A percentile compares a stretch with the other conserved stretches of the same genome.
Conservation (phyloP, 2,329 filamentous ascomycete species). For the Exophiala phaeomuriformis region DNA sequence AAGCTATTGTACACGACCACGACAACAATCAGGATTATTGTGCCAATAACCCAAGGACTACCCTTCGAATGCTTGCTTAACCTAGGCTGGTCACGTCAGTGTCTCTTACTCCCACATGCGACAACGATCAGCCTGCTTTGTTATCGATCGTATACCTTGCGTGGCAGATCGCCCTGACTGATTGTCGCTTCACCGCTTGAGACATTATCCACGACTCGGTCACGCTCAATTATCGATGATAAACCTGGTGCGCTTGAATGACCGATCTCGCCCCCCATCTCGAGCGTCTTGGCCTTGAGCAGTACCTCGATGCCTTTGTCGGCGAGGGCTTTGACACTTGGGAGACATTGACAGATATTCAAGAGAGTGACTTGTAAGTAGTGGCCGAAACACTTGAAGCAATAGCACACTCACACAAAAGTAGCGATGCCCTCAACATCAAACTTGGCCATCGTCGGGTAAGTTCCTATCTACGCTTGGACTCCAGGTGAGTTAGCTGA, state of each 20-base stretch:
- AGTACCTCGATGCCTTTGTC: conserved; percentile 66
- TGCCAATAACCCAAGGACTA: neutral
- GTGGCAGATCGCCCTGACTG: conserved; percentile 17
- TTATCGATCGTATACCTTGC: conserved; percentile 12
- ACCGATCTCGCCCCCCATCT: conserved; percentile 60
- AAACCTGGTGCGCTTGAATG: conserved; percentile 39
- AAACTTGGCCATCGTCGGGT: conserved; percentile 76
- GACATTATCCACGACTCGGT: neutral
- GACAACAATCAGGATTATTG: conserved; percentile 1
- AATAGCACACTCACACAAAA: conserved; percentile 4
- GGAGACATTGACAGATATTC: conserved; percentile 77
- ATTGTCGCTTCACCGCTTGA: neutral
- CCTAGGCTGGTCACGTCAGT: conserved; percentile 2
- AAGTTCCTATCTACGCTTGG: conserved; percentile 32
- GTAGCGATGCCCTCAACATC: conserved; percentile 63
- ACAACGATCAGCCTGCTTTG: conserved; percentile 6
- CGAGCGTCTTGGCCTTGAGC: conserved; percentile 67
- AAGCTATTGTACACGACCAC: neutral
- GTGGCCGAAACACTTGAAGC: neutral
- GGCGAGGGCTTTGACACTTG: conserved; percentile 79
- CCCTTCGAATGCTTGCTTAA: conserved; percentile 5
- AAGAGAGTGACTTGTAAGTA: conserved; percentile 70
- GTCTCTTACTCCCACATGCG: conserved; percentile 16
- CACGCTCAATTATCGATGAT: conserved; percentile 15
- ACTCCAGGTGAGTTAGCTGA: conserved; percentile 3